Evolutionary conservation across 805 yeast species (phyloP).

Genomic region (Ogataea kodamae): DNA sequence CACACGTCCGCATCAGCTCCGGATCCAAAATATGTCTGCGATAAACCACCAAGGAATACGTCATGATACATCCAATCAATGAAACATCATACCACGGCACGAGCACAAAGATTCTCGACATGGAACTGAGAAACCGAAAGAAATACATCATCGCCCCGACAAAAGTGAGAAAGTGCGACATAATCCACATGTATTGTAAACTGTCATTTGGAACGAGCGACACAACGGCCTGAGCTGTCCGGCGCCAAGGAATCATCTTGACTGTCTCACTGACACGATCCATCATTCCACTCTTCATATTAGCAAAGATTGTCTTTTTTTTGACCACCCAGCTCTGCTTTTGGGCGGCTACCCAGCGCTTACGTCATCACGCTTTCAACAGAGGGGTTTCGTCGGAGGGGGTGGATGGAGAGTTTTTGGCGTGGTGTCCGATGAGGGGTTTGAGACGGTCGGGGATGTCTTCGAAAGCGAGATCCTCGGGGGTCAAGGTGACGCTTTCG

Average conservation of each 20-base stretch:
- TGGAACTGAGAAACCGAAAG: constrained; percentile 9
- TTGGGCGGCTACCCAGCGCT: background rate
- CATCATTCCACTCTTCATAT: constrained; percentile 19
- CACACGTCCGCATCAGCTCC: constrained; percentile 10
- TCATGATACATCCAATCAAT: constrained; percentile 25
- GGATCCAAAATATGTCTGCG: constrained; percentile 24
- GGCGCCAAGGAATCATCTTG: constrained; percentile 16
- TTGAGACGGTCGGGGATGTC: constrained; percentile 59
- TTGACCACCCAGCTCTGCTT: constrained; percentile 5
- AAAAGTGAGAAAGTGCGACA: constrained; percentile 22
- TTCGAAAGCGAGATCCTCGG: constrained; percentile 67
- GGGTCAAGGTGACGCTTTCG: constrained; percentile 59
- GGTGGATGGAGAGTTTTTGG: constrained; percentile 62
- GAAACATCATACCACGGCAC: constrained; percentile 22
- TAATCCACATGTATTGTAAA: constrained; percentile 22
- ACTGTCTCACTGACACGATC: constrained; percentile 7
- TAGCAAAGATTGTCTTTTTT: constrained; percentile 7
- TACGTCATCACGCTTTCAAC: constrained; percentile 5
- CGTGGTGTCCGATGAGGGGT: constrained; percentile 56
- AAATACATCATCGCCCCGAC: constrained; percentile 18
- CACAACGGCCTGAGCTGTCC: constrained; percentile 1
- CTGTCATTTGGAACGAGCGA: constrained; percentile 15
- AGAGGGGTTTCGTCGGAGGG: constrained; percentile 12
- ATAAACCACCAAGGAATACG: constrained; percentile 31
- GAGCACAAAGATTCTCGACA: constrained; percentile 6